Percentiles rank a stretch among this genome's conserved stretches.
Evolutionary conservation across 164 flowering plant genomes (phyloP).

Genomic region (Pachysandra terminalis): DNA sequence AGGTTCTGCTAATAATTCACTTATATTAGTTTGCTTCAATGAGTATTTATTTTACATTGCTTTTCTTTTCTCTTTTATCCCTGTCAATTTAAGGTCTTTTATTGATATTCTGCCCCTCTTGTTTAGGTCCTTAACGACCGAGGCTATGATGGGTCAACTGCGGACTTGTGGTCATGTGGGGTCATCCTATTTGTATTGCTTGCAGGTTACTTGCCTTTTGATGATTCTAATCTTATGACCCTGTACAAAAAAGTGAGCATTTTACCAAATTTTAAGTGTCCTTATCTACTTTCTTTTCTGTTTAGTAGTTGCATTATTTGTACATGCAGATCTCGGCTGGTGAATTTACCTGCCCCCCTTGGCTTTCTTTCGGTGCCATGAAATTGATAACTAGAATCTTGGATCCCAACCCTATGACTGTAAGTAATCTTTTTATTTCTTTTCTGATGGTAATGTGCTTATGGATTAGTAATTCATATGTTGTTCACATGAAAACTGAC

Average conservation of each 20-base stretch:
- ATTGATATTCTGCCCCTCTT: conserved; percentile 11
- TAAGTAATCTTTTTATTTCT: conserved; percentile 29
- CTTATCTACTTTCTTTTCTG: conserved; percentile 4
- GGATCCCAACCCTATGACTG: conserved; percentile 91
- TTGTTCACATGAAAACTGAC: no score
- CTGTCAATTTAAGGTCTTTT: background rate
- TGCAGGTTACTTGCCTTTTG: conserved; percentile 99
- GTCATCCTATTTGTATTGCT: conserved; percentile 96
- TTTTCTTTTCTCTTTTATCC: background rate
- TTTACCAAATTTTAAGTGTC: conserved; percentile 20
- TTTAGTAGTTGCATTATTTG: conserved; percentile 10
- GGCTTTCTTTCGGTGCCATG: conserved; percentile 86
- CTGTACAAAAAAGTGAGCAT: conserved; percentile 94
- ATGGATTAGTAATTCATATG: background rate
- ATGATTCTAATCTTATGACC: conserved; percentile 89
- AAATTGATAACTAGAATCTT: conserved; percentile 70
- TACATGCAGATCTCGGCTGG: conserved; percentile 79
- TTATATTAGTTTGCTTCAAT: background rate
- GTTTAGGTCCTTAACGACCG: conserved; percentile 87
- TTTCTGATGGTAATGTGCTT: background rate
- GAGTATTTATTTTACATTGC: conserved; percentile 1
- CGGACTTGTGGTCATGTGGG: conserved; percentile 99
- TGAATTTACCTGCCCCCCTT: conserved; percentile 90
- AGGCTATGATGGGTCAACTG: conserved; percentile 97
- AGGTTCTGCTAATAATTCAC: conserved; percentile 22